Base-by-base conservation (phyloP, 306 rosid species). In the Pueraria montana region DNA sequence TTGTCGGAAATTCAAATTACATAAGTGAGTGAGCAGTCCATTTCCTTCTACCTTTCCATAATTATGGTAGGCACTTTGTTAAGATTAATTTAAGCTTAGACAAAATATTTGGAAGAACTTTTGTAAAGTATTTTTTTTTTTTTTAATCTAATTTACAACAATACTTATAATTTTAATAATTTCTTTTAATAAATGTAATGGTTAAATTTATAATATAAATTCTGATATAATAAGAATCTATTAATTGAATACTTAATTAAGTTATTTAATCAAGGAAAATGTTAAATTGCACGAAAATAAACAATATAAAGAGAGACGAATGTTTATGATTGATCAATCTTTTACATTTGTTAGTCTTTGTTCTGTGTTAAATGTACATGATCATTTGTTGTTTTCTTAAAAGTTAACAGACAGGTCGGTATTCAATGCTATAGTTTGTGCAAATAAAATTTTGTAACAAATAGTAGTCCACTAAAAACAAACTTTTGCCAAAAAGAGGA, bases 1-100 rank as follows among this genome's bases (percentile, higher is more conserved):
- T 58, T 76, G 69, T 43, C 45, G 65, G 45, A 67, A 43, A 43
- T 55, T 80, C 24, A 64, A 55, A 42, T 59, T 80, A 26, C 69
- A 69, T 10, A 49, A 52, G 30, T 27, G 27, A 24, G 56, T 38
- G 58, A 24, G 27, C 4, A 40, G 23, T 38, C 24, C 55, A 55
- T 68, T 17, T 79, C 20, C 56, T 52, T 50, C 26, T 20, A 76
- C 59, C 18, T 61, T 77, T 34, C 20, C 38, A 49, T n/a, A 50
- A 32, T 45, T 40, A 21, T 23, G 43, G 40, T 48, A 34, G 76
- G 14, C 70, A 69, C 10, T 42, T 16, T 2, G 21, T 38, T 17
- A 16, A 24, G 24, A 38, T 32, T 38, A 9, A 58, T 3, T 27
- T 13, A 62, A 32, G 70, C 12, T 26, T 27, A 61, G 20, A 26